A percentile compares a stretch with the other conserved stretches of the same genome.
These are phyloP conservation scores for Emergomyces orientalis DNA, from an alignment of 2,329 filamentous ascomycete species.

Conservation along the genomic window DNA sequence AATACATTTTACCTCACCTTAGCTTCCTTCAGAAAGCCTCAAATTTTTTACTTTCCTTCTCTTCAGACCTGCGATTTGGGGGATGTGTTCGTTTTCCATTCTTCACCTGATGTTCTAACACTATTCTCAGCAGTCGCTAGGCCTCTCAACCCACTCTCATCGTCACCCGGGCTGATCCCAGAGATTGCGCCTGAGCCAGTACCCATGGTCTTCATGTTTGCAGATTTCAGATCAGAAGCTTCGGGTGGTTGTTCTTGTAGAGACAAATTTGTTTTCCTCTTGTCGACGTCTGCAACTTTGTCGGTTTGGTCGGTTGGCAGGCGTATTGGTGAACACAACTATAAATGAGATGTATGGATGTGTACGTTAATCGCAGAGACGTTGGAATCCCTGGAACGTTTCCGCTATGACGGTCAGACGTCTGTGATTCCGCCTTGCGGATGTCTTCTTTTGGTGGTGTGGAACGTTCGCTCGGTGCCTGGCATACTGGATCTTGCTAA, in stretches of 20 bases:
- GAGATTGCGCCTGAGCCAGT: conserved; percentile 55
- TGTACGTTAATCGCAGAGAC: conserved; percentile 40
- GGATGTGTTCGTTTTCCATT: conserved; percentile 46
- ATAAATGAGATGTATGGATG: neutral
- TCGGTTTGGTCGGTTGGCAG: conserved; percentile 31
- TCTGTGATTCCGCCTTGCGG: conserved; percentile 39
- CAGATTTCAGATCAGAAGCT: conserved; percentile 70
- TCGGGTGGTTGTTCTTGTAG: conserved; percentile 67
- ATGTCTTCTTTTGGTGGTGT: conserved; percentile 43
- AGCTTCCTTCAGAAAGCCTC: conserved; percentile 52
- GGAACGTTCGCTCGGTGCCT: conserved; percentile 34
- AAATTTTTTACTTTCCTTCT: conserved; percentile 50
- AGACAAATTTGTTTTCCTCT: conserved; percentile 63
- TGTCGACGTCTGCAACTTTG: conserved; percentile 58
- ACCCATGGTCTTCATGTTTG: conserved; percentile 59
- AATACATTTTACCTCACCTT: conserved; percentile 34
- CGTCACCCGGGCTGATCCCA: conserved; percentile 36
- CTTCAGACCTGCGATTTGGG: conserved; percentile 44
- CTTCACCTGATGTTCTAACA: conserved; percentile 40
- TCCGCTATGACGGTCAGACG: conserved; percentile 33
- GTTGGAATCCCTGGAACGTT: conserved; percentile 36
- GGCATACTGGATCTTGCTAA: conserved; percentile 18
- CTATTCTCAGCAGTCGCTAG: conserved; percentile 51
- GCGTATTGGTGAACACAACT: conserved; percentile 23
- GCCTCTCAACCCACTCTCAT: conserved; percentile 46